phyloP scores from a whole-genome alignment of 2,329 filamentous ascomycete genomes.

The Penicillium corylophilum region DNA sequence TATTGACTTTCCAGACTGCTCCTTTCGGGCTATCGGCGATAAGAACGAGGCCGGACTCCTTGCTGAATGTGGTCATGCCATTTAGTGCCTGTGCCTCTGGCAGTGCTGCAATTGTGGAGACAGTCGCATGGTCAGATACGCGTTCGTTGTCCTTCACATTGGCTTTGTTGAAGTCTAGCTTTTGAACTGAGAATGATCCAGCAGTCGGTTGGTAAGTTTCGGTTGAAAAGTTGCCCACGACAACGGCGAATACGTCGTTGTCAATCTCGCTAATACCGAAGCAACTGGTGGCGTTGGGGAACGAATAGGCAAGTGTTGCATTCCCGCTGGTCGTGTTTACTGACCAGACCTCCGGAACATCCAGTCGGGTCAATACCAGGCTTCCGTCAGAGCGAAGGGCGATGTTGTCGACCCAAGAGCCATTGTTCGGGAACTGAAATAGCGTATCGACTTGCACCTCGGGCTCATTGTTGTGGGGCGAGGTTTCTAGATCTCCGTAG shows the following conservation, averaged over 20 bases:
- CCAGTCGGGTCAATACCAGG: constrained; percentile 22
- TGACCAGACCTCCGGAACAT: constrained; percentile 22
- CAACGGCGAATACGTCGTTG: constrained; percentile 23
- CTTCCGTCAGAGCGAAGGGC: constrained; percentile 19
- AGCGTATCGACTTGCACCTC: constrained; percentile 19
- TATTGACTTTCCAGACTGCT: constrained; percentile 21
- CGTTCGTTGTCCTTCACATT: neutral
- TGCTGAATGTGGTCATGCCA: constrained; percentile 21
- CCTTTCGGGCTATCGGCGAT: constrained; percentile 24
- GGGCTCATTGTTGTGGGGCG: constrained; percentile 12
- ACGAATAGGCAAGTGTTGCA: constrained; percentile 18
- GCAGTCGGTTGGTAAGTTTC: constrained; percentile 18
- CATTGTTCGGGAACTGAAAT: constrained; percentile 26
- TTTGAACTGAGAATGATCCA: constrained; percentile 20
- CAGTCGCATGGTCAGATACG: neutral
- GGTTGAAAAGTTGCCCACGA: constrained; percentile 22
- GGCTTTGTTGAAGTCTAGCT: constrained; percentile 14
- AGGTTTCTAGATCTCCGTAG: neutral
- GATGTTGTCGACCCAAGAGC: constrained; percentile 25
- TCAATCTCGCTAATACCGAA: constrained; percentile 26
- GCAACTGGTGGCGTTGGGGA: constrained; percentile 20
- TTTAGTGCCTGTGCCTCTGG: constrained; percentile 20
- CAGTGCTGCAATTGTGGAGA: constrained; percentile 17
- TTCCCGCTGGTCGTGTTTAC: constrained; percentile 19
- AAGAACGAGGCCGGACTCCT: constrained; percentile 16